Conservation (phyloP, 164 flowering plant genomes). For the Sextonia rubra region DNA sequence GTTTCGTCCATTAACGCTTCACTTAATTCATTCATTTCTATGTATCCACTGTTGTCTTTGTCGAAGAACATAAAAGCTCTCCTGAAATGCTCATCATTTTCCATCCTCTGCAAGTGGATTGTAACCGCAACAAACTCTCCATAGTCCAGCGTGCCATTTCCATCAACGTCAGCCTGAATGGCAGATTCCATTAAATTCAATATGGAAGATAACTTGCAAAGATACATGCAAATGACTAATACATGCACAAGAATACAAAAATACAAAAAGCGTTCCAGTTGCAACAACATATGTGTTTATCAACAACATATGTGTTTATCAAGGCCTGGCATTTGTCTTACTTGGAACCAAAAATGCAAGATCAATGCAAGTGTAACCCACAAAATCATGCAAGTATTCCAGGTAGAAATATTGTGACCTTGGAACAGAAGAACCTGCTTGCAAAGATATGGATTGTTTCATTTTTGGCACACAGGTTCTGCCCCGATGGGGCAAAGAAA, state of each 20-base stretch:
- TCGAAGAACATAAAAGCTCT: constrained; percentile 90
- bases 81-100: constrained; percentile 87
- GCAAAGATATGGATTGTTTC: neutral
- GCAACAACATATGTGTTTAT: too few species aligned
- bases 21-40: constrained; percentile 69
- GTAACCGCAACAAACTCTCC: constrained; percentile 98
- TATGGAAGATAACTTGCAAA: too few species aligned
- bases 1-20: constrained; percentile 73
- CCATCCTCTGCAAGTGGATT: constrained; percentile 93
- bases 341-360: too few species aligned
- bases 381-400: too few species aligned
- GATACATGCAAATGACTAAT: too few species aligned
- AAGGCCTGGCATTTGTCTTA: too few species aligned
- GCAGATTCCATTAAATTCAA: neutral
- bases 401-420: too few species aligned
- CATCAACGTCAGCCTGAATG: constrained; percentile 93
- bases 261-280: too few species aligned
- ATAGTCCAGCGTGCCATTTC: constrained; percentile 89
- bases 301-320: too few species aligned
- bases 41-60: constrained; percentile 84
- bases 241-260: too few species aligned
- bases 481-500: neutral
- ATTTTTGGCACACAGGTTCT: neutral
- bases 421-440: too few species aligned
- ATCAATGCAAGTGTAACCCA: too few species aligned